Evolutionary conservation across 805 yeast species (phyloP).

Genomic region (Wickerhamomyces tratensis): DNA sequence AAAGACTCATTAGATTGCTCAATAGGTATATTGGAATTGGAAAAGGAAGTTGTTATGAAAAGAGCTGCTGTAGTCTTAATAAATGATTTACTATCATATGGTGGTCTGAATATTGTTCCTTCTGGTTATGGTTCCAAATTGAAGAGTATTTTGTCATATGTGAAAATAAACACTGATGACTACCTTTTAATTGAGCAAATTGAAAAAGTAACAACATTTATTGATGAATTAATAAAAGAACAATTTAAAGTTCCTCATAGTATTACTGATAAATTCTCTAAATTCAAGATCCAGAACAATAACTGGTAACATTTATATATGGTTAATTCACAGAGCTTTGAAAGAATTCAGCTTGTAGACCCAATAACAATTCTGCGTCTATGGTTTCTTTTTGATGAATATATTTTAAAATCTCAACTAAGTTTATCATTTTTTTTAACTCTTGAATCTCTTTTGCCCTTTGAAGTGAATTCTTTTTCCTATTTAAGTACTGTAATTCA

Average conservation of each 20-base stretch:
- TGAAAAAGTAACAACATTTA: conserved; percentile 20
- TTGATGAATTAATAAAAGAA: conserved; percentile 15
- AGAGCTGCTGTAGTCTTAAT: conserved; percentile 67
- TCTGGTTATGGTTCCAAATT: conserved; percentile 34
- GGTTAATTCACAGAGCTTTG: too few species aligned
- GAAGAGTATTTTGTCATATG: conserved; percentile 32
- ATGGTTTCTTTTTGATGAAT: conserved; percentile 7
- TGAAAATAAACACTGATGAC: conserved; percentile 41
- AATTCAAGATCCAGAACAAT: too few species aligned
- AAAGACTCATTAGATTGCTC: conserved; percentile 64
- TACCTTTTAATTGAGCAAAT: conserved; percentile 54
- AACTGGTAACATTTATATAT: too few species aligned
- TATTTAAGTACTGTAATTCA: neutral
- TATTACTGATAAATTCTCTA: too few species aligned
- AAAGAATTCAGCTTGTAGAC: too few species aligned
- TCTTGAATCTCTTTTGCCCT: conserved; percentile 1
- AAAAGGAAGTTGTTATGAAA: conserved; percentile 47
- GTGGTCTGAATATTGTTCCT: conserved; percentile 43
- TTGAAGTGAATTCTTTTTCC: conserved; percentile 2
- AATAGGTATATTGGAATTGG: conserved; percentile 59
- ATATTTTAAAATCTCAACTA: conserved; percentile 17
- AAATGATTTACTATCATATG: conserved; percentile 43
- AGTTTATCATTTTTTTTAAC: conserved; percentile 18
- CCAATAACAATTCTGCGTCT: too few species aligned
- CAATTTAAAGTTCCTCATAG: neutral